Percentiles rank a stretch among this genome's conserved stretches.
Conservation (phyloP, 768 basidiomycete species). For the Psilocybe sp. region DNA sequence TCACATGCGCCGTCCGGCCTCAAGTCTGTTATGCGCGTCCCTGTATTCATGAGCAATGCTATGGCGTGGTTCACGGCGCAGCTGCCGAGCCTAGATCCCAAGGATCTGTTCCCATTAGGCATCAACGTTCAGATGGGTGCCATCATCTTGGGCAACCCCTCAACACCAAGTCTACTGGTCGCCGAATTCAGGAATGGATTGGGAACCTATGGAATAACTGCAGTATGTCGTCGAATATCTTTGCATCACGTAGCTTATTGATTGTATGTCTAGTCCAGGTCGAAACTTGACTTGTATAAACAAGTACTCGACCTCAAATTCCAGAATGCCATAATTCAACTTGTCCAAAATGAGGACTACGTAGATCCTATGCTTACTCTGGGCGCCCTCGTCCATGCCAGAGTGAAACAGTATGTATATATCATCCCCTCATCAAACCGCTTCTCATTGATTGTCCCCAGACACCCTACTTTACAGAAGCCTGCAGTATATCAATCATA, state of each 20-base stretch:
- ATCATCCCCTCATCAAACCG: not conserved
- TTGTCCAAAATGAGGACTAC: conserved; percentile 76
- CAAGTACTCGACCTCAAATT: conserved; percentile 74
- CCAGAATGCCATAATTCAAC: conserved; percentile 56
- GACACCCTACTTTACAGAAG: conserved; percentile 27
- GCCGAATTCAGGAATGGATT: conserved; percentile 75
- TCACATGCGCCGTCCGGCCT: conserved; percentile 29
- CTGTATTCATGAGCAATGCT: conserved; percentile 35
- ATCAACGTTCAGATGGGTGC: conserved; percentile 77
- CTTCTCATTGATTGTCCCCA: conserved; percentile 11
- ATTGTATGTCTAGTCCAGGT: conserved; percentile 57
- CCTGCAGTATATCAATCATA: conserved; percentile 34
- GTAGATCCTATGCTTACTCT: conserved; percentile 61
- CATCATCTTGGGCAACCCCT: conserved; percentile 80
- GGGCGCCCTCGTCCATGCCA: conserved; percentile 60
- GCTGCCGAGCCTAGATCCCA: conserved; percentile 71
- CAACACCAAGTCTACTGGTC: conserved; percentile 80
- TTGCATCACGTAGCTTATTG: conserved; percentile 6
- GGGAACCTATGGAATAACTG: conserved; percentile 78
- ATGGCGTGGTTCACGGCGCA: conserved; percentile 55
- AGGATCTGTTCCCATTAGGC: conserved; percentile 84
- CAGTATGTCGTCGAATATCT: conserved; percentile 43
- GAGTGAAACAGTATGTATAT: conserved; percentile 44
- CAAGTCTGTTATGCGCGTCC: conserved; percentile 28
- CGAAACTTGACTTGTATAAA: conserved; percentile 81